Evolutionary conservation across 2,329 filamentous ascomycete genomes (phyloP), one percentile per base, ranked within the genome.

Genomic region (Aspergillus tanneri): DNA sequence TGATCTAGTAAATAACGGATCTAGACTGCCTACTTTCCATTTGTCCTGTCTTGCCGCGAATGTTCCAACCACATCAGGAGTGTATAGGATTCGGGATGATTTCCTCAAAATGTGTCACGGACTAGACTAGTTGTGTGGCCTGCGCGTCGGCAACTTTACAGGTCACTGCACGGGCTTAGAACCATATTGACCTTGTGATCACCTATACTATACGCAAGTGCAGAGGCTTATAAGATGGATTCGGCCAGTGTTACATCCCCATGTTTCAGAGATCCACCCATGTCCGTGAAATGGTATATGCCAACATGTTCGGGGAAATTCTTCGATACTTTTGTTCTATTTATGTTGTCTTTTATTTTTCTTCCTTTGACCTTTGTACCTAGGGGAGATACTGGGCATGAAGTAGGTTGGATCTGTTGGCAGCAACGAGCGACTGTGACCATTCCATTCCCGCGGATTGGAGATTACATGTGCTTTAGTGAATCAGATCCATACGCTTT

Each of bases 11-110:
- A n/a, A n/a, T n/a, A n/a, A 9, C n/a, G 18, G 22, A n/a, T 32
- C 5, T 27, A 11, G 9, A 12, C 19, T 18, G n/a, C 9, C 14
- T 21, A 18, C 14, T 34, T 18, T 34, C 28, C 30, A 34, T 9
- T 34, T 38, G 32, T 41, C 19, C 21, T 30, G 32, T 42, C 42
- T 32, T 41, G 21, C 43, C 35, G 42, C 22, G 35, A 46, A 37
- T 40, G 41, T 28, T 32, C 35, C 42, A 35, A 32, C 43, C 47
- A 23, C 28, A 40, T 38, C 23, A 21, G 44, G 44, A 43, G 40
- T 43, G 52, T 40, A 41, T 43, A 32, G 30, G 28, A 21, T 14
- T 23, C 28, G 28, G 37, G 27, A 36, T 46, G 23, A 32, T 32
- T 40, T 46, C 21, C 35, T 40, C 19, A 25, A n/a, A n/a, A 25